Evolutionary conservation across 2,329 filamentous ascomycete genomes (phyloP).

Genomic region (Botrytis fragariae): DNA sequence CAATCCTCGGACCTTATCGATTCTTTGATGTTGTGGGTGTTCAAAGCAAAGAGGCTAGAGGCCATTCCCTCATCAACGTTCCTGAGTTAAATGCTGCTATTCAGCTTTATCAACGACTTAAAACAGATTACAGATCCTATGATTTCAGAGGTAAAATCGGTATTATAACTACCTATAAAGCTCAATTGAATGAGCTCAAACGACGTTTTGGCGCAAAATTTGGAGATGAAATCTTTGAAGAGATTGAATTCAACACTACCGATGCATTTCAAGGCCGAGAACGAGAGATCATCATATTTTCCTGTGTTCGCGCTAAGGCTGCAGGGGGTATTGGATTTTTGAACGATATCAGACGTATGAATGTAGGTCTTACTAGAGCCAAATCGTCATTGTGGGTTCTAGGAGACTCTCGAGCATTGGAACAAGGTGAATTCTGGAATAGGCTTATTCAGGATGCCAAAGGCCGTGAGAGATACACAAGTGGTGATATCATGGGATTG

Average conservation of each 20-base stretch:
- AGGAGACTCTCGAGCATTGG: conserved; percentile 82
- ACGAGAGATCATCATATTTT: conserved; percentile 98
- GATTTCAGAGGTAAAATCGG: conserved; percentile 83
- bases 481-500: conserved; percentile 58
- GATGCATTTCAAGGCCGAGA: conserved; percentile 97
- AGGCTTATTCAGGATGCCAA: conserved; percentile 81
- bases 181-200: conserved; percentile 79
- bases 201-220: conserved; percentile 69
- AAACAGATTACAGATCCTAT: conserved; percentile 64
- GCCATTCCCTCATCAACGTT: conserved; percentile 86
- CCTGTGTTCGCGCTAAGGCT: conserved; percentile 90
- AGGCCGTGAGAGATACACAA: conserved; percentile 70
- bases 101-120: conserved; percentile 77
- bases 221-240: conserved; percentile 70
- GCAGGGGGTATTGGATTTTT: conserved; percentile 97
- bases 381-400: conserved; percentile 97
- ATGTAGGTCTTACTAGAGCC: conserved; percentile 93
- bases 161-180: conserved; percentile 98
- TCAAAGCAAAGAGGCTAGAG: conserved; percentile 75
- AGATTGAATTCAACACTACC: conserved; percentile 96
- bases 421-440: conserved; percentile 88
- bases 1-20: conserved; percentile 83
- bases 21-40: conserved; percentile 96
- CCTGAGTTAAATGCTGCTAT: conserved; percentile 85
- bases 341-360: conserved; percentile 98